These are phyloP conservation scores for Aspergillus clavatus DNA, from an alignment of 2,329 filamentous ascomycete genomes.

Conservation along the genomic window DNA sequence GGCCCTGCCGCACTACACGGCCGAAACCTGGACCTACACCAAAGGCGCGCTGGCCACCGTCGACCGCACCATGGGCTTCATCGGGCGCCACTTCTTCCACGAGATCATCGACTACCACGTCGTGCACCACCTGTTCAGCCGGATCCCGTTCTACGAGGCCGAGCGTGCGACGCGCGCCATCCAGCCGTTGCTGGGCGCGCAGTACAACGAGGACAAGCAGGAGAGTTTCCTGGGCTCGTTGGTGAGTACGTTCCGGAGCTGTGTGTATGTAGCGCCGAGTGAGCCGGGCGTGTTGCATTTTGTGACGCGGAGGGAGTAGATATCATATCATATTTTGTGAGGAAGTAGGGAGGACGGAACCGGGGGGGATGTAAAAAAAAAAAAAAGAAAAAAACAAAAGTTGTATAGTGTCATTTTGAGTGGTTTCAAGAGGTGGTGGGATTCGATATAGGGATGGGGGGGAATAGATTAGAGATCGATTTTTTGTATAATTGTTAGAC, in stretches of 20 bases:
- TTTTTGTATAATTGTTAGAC: too few species aligned
- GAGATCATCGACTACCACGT: slow-evolving; percentile 62
- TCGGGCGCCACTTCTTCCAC: slow-evolving; percentile 62
- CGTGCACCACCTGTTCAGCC: slow-evolving; percentile 59
- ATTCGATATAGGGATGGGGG: too few species aligned
- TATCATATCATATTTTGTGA: background rate
- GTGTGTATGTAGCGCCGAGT: slow-evolving; percentile 42
- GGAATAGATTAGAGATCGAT: too few species aligned
- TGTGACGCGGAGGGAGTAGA: slow-evolving; percentile 5
- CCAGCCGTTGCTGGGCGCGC: slow-evolving; percentile 51
- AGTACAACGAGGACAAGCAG: slow-evolving; percentile 42
- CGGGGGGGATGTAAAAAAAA: too few species aligned
- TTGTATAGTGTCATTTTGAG: too few species aligned
- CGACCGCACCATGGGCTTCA: slow-evolving; percentile 61
- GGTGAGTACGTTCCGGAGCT: slow-evolving; percentile 45
- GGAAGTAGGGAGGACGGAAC: too few species aligned
- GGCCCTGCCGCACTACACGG: slow-evolving; percentile 54
- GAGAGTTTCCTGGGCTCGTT: slow-evolving; percentile 44
- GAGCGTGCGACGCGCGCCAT: slow-evolving; percentile 56
- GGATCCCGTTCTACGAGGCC: slow-evolving; percentile 58
- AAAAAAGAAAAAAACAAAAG: too few species aligned
- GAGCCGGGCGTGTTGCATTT: slow-evolving; percentile 19
- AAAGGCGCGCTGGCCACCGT: slow-evolving; percentile 60
- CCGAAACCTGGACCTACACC: slow-evolving; percentile 57
- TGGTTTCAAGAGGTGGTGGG: too few species aligned